Evolutionary conservation across 2,329 filamentous ascomycete species (phyloP).

Genomic region (Beauveria pseudobassiana): DNA sequence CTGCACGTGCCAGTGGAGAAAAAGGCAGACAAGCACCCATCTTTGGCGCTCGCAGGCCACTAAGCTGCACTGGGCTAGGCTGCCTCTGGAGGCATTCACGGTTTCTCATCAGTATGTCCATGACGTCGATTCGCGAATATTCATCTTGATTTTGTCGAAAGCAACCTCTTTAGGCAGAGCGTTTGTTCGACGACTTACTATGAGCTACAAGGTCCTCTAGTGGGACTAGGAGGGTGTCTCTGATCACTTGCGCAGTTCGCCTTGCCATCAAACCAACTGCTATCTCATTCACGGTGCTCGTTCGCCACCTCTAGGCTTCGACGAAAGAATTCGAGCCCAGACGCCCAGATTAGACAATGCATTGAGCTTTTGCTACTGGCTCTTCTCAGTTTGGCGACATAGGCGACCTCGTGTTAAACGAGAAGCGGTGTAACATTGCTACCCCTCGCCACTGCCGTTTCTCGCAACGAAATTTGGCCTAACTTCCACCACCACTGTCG

Average conservation of each 20-base stretch:
- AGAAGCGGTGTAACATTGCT: background rate
- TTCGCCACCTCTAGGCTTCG: background rate
- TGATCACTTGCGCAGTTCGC: background rate
- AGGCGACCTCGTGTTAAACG: background rate
- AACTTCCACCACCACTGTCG: background rate
- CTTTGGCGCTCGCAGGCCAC: background rate
- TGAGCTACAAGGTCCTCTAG: too few species aligned
- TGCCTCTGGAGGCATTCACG: background rate
- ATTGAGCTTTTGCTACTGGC: background rate
- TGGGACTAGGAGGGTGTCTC: background rate
- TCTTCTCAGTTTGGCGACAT: background rate
- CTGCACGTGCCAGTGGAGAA: conserved; percentile 3
- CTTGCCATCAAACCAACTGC: background rate
- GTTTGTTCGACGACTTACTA: background rate
- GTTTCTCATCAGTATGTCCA: background rate
- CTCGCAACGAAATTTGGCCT: background rate
- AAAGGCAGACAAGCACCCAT: background rate
- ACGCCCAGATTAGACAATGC: background rate
- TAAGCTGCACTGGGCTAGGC: background rate
- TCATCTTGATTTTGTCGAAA: background rate
- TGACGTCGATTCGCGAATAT: background rate
- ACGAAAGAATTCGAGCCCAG: background rate
- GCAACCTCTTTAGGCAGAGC: background rate
- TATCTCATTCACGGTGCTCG: conserved; percentile 1
- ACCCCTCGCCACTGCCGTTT: background rate